Evolutionary conservation across 768 basidiomycete genomes (phyloP).

Genomic region (Pisolithus albus): DNA sequence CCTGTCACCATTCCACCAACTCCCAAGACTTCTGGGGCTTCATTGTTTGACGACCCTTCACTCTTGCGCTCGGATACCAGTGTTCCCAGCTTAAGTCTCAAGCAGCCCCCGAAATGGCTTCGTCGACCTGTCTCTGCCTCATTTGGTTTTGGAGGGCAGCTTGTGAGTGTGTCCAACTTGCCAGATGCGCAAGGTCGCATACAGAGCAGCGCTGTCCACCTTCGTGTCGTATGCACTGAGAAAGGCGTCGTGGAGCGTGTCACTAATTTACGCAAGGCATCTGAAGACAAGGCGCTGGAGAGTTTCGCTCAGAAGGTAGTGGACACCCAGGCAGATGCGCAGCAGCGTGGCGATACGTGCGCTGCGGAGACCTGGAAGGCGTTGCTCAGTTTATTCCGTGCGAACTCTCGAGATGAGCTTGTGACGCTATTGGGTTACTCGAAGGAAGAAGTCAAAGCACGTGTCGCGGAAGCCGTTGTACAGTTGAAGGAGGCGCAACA

Average conservation of each 20-base stretch:
- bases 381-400: constrained; percentile 78
- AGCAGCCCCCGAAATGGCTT: constrained; percentile 96
- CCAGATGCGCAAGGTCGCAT: constrained; percentile 64
- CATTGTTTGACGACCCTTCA: constrained; percentile 66
- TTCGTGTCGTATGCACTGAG: constrained; percentile 76
- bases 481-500: constrained; percentile 48
- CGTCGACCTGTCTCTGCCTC: constrained; percentile 72
- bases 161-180: constrained; percentile 79
- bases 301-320: constrained; percentile 60
- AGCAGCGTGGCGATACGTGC: constrained; percentile 23
- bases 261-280: constrained; percentile 53
- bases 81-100: constrained; percentile 68
- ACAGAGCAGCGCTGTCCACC: constrained; percentile 76
- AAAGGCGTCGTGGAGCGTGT: constrained; percentile 68
- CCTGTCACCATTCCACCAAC: constrained; percentile 32
- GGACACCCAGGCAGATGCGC: constrained; percentile 7
- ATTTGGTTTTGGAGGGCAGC: constrained; percentile 89
- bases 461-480: constrained; percentile 77
- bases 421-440: constrained; percentile 90
- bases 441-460: constrained; percentile 72
- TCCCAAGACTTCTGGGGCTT: constrained; percentile 52
- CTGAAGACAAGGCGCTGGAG: constrained; percentile 50
- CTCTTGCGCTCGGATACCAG: constrained; percentile 42
- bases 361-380: constrained; percentile 76
- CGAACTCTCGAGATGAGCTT: constrained; percentile 84